Evolutionary conservation across 1,284 basidiomycete genomes (phyloP), one percentile per base, ranked within the genome.

Genomic region (Sutorius eximius): DNA sequence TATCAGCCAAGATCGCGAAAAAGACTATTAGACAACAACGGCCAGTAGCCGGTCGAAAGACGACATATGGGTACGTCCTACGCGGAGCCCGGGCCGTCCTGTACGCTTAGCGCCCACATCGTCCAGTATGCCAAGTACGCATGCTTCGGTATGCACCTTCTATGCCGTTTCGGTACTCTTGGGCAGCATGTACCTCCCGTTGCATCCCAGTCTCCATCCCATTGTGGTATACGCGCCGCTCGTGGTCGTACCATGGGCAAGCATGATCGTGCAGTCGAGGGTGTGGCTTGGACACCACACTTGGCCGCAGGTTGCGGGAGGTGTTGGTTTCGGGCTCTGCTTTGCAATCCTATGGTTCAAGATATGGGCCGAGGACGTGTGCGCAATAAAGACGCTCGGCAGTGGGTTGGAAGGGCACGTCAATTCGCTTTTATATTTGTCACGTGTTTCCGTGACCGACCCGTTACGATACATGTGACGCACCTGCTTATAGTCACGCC

Each of bases 251-350:
- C 82, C 82, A 5, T 87, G 78, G 80, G 82, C 81, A 20, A 60
- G 65, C 16, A 65, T 77, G 8, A 81, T 92, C 46, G 74, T 86
- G 2, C 72, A 82, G 61, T 92, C 89, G 20, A 76, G 93, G 44
- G 80, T 92, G 40, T 85, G 85, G 82, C 76, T 95, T 20, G 89
- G 91, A 0, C 87, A 94, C 67, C 92, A 95, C 72, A 92, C 89
- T 1, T 80, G 77, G 75, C 71, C 77, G 0, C 92, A 95, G 63
- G 87, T 93, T 8, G 63, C 75, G 6, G 90, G 76, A n/a, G 92
- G 93, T 0, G 77, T 74, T 34, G 63, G 71, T 0, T 84, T 84
- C 49, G 92, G 92, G 0, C 61, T 80, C 3, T 65, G 70, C 2
- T 81, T 84, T 61, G 83, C 87, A 8, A 62, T 70, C 0, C 49